Base-by-base conservation (phyloP, 805 yeast species). In the Spathaspora passalidarum region DNA sequence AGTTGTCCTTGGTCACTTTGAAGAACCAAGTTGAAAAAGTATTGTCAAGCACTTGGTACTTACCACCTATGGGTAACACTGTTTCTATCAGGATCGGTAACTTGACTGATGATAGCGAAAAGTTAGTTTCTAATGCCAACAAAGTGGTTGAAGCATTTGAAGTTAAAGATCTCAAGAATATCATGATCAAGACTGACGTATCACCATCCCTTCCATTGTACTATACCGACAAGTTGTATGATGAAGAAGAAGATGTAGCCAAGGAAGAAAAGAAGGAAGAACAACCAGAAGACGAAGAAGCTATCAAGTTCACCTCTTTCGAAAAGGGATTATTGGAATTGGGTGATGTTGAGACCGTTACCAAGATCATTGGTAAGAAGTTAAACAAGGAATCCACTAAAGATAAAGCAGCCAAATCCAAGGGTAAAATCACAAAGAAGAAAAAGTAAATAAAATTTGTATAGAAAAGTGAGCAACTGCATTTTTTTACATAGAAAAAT, bases 171-270 rank as follows among this genome's bases (percentile, higher is more conserved):
- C 75, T 80, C 60, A 85, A 81, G 66, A 78, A 79, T 32, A 69
- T 84, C 26, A 80, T 78, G 57, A 62, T 87, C 50, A 89, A 89
- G 69, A 75, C 92, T 10, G 69, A 73, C 47, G 64, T 67, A 36
- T 88, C 96, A 17, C 96, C 97, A 17, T 79, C 91, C 7, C 72
- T 94, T 56, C 98, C 99, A 38, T 72, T 94, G 49, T 94, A 73
- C 66, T 80, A 83, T 59, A 73, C 85, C 39, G 84, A 85, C 23
- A 75, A 73, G 52, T 60, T 84, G 43, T 76, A 65, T 59, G 56
- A 61, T 32, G 82, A 78, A 19, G 69, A 66, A 35, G 88, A 83
- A 56, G 62, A 66, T 7, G 67, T 63, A 10, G 54, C 57, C 19
- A 51, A 42, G 5, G 58, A 49, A 14, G 61, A 57, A 3, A 51